Conservation (phyloP, 495 filamentous ascomycete species). For the Podospora pseudocomata region DNA sequence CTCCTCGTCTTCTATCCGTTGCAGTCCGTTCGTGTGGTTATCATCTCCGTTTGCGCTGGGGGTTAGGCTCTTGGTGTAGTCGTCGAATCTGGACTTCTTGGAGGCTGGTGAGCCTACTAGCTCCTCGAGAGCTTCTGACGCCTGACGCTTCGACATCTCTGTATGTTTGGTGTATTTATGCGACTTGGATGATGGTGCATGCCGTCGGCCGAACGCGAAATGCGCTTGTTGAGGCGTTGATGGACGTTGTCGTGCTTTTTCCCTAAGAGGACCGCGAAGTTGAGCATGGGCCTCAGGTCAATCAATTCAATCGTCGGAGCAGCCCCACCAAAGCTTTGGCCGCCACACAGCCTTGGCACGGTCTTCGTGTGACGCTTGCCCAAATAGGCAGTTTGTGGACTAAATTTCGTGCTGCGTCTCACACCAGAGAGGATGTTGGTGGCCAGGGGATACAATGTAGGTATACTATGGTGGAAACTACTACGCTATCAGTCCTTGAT, state of each 20-base stretch:
- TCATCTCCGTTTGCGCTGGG: slow-evolving; percentile 27
- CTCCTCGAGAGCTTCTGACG: slow-evolving; percentile 71
- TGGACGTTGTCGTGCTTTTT: background rate
- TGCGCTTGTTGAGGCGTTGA: background rate
- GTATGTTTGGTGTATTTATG: background rate
- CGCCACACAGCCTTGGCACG: background rate
- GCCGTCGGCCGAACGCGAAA: background rate
- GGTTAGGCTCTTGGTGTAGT: slow-evolving; percentile 40
- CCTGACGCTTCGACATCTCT: slow-evolving; percentile 60
- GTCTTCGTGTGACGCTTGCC: background rate
- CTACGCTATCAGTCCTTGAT: slow-evolving; percentile 29
- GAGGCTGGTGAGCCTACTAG: slow-evolving; percentile 64
- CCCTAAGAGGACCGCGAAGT: background rate
- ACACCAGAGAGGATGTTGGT: slow-evolving; percentile 49
- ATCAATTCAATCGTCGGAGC: background rate
- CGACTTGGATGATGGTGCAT: background rate
- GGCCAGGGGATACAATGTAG: slow-evolving; percentile 63
- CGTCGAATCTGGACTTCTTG: slow-evolving; percentile 70
- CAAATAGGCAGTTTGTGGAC: background rate
- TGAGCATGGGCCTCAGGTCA: slow-evolving; percentile 1
- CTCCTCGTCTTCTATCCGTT: slow-evolving; percentile 6
- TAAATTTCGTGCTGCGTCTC: background rate
- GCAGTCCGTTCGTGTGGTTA: slow-evolving; percentile 4
- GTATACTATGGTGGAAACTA: slow-evolving; percentile 75
- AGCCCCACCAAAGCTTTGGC: slow-evolving; percentile 8